These are phyloP conservation scores for Pythium diclinum DNA, from an alignment of 352 stramenopile genomes.

Conservation along the genomic window DNA sequence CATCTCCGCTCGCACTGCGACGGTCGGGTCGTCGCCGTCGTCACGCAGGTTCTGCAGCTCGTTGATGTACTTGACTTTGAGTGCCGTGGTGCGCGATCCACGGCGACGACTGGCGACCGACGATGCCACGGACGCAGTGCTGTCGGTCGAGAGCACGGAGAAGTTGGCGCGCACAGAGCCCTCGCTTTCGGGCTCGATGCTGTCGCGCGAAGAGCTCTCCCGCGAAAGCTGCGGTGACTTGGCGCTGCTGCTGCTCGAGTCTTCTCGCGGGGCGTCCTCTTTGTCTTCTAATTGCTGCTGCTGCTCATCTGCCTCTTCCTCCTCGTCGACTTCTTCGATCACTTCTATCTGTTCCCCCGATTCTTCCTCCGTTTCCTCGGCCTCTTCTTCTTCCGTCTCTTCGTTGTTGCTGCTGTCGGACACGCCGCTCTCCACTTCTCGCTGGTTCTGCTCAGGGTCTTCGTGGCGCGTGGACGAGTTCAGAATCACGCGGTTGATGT, in stretches of 20 bases:
- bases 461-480: conserved; percentile 49
- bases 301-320: conserved; percentile 2
- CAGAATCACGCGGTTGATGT: conserved; percentile 77
- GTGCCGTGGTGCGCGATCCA: conserved; percentile 51
- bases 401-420: conserved; percentile 8
- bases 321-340: conserved; percentile 28
- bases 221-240: not conserved
- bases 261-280: not conserved
- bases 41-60: conserved; percentile 41
- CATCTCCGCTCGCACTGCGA: conserved; percentile 38
- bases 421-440: conserved; percentile 1
- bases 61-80: conserved; percentile 58
- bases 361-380: conserved; percentile 28
- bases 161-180: conserved; percentile 11
- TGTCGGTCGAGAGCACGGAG: conserved; percentile 19
- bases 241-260: not conserved
- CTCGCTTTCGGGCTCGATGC: conserved; percentile 23
- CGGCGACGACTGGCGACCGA: conserved; percentile 11
- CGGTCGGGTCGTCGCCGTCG: conserved; percentile 19
- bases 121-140: not conserved
- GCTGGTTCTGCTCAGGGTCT: not conserved
- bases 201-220: conserved; percentile 14
- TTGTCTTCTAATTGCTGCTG: not conserved
- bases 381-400: conserved; percentile 9
- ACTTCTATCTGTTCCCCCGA: conserved; percentile 42